Conservation (phyloP, 768 basidiomycete genomes). For the Tulasnella sp. region DNA sequence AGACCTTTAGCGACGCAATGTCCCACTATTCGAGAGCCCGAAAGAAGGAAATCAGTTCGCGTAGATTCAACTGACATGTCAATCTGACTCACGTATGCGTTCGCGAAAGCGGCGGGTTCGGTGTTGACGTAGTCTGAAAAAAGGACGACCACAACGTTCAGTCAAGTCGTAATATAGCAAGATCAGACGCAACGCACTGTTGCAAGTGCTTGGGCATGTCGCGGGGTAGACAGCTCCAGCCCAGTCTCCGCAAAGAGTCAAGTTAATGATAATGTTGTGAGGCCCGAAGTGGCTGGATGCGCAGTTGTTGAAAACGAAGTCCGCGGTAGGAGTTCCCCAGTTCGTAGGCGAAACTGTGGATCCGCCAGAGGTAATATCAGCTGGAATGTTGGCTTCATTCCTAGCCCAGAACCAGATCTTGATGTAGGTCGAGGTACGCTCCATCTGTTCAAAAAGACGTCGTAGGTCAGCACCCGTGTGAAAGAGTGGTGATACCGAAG, state of each 20-base stretch:
- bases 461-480: too few species aligned
- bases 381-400: slow-evolving; percentile 12
- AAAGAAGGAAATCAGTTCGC: too few species aligned
- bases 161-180: background rate
- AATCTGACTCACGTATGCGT: slow-evolving; percentile 17
- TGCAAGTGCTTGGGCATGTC: slow-evolving; percentile 12
- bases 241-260: slow-evolving; percentile 19
- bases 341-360: slow-evolving; percentile 11
- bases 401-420: slow-evolving; percentile 18
- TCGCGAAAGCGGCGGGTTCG: slow-evolving; percentile 19
- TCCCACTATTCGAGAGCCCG: too few species aligned
- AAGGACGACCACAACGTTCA: background rate
- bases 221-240: slow-evolving; percentile 17
- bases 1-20: too few species aligned
- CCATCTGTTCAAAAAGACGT: too few species aligned
- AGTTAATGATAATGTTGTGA: slow-evolving; percentile 20
- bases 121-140: slow-evolving; percentile 22
- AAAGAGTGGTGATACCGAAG: too few species aligned
- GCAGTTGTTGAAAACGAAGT: slow-evolving; percentile 18
- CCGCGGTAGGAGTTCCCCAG: slow-evolving; percentile 18
- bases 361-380: slow-evolving; percentile 13
- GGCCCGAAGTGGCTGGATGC: slow-evolving; percentile 17
- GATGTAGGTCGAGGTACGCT: slow-evolving; percentile 15
- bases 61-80: too few species aligned
- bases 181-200: background rate